Conservation (phyloP, 257 asterid genomes). For the Fraxinus pennsylvanica region DNA sequence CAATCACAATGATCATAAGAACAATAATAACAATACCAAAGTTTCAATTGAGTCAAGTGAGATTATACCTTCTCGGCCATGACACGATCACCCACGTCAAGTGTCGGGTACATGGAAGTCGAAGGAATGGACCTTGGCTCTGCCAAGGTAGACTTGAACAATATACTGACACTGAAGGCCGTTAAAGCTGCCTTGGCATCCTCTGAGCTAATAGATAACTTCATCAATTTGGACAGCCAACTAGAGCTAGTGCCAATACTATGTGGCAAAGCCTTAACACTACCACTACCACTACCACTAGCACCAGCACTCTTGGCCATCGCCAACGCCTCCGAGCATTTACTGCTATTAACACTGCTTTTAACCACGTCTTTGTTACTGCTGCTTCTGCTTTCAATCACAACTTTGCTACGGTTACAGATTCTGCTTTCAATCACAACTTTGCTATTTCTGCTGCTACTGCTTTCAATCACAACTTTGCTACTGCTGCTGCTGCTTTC, state of each 20-base stretch:
- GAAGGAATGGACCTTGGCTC: constrained; percentile 98
- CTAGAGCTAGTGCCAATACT: constrained; percentile 30
- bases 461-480: not conserved
- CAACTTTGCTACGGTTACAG: not conserved
- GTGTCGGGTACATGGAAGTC: constrained; percentile 89
- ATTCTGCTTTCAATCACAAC: not conserved
- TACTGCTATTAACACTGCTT: constrained; percentile 20
- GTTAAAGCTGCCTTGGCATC: constrained; percentile 93
- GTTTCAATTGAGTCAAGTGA: not conserved
- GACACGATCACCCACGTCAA: constrained; percentile 84
- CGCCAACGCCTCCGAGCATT: constrained; percentile 44
- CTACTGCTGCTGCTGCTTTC: constrained; percentile 7
- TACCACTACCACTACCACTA: constrained; percentile 12
- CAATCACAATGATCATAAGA: not conserved
- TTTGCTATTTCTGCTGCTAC: not conserved
- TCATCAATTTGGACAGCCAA: constrained; percentile 68
- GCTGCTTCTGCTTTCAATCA: not conserved
- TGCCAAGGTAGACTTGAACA: constrained; percentile 82
- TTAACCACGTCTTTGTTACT: not conserved
- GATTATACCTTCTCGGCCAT: constrained; percentile 82
- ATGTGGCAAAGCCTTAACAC: constrained; percentile 26
- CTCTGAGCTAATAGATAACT: constrained; percentile 52
- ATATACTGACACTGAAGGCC: constrained; percentile 72
- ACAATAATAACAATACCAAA: constrained; percentile 1
- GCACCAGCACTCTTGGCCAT: constrained; percentile 31